Evolutionary conservation across 164 flowering plant genomes (phyloP).

Genomic region (Brasenia schreberi): DNA sequence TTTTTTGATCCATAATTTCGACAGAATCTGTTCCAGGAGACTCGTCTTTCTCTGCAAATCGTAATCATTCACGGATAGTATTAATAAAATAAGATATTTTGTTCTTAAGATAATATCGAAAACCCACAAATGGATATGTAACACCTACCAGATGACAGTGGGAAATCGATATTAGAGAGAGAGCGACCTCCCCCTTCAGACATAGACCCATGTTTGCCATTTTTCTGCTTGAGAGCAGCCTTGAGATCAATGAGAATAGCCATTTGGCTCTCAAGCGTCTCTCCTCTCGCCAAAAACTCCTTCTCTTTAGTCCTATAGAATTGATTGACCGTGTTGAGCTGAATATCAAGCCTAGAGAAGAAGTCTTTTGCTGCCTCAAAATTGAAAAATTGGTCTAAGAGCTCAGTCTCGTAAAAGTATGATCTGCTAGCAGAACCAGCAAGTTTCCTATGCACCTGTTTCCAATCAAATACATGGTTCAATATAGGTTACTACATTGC

Average conservation of each 20-base stretch:
- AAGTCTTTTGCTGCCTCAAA: constrained; percentile 58
- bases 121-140: too few relatives aligned
- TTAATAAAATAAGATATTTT: too few relatives aligned
- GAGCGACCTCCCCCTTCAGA: constrained; percentile 32
- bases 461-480: background rate
- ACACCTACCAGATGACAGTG: background rate
- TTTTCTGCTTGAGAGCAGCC: constrained; percentile 28
- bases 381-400: constrained; percentile 69
- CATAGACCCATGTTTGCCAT: constrained; percentile 17
- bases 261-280: constrained; percentile 65
- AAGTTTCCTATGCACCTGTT: constrained; percentile 75
- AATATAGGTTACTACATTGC: too few relatives aligned
- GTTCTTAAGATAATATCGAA: too few relatives aligned
- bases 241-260: constrained; percentile 60
- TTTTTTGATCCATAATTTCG: background rate
- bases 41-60: background rate
- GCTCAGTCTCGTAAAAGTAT: constrained; percentile 72
- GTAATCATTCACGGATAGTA: too few relatives aligned
- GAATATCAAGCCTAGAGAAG: constrained; percentile 56
- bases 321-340: constrained; percentile 89
- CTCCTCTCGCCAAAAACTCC: constrained; percentile 85
- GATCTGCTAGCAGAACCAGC: constrained; percentile 60
- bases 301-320: constrained; percentile 70
- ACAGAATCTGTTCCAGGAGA: background rate
- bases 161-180: constrained; percentile 30